Base-by-base conservation (phyloP, 108 stramenopile species). In the Fragilariopsis cylindrus region DNA sequence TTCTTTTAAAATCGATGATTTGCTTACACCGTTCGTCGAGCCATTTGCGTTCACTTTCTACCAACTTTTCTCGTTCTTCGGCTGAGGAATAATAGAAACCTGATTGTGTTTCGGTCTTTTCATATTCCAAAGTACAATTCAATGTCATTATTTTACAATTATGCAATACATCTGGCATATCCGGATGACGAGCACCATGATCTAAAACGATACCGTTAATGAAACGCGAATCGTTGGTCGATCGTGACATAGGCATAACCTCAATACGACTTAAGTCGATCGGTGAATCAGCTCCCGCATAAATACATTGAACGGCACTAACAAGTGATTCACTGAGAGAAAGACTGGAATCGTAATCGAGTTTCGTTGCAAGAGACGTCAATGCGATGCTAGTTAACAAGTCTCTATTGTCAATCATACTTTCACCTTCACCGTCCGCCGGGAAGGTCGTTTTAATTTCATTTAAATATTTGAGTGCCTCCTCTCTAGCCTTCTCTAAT, bases 61-160 rank as follows among this genome's bases (percentile, higher is more conserved):
- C 98, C 57, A 99, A 81, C 83, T 92, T 92, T 87, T 99, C 99
- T 52, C 99, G 87, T 80, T 99, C 96, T 71, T 97, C 95, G 63
- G 99, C 99, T 48, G 76, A 96, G 43, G 86, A 87, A 83, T 98
- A 99, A 65, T 92, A 96, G 86, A 99, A 99, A 44, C 96, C 96
- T 7, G 85, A 82, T 67, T 96, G 94, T 6, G 98, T 92, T 83
- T 99, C 99, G 60, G 98, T 98, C 92, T 99, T 98, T 92, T 99
- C 99, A 80, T 99, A 99, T 83, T 99, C 99, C 79, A 99, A 89
- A 7, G 93, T 94, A 18, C 98, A 94, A 79, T 99, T 99, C 80
- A 96, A 96, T 3, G 98, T 99, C 87, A 99, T 92, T 78, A 99
- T 94, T 71, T 92, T 87, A 73, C 96, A 97, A 84, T 99, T 98